A percentile compares a stretch with the other conserved stretches of the same genome.
Evolutionary conservation across 1,284 basidiomycete species (phyloP).

Genomic region (Coniophora puteana): DNA sequence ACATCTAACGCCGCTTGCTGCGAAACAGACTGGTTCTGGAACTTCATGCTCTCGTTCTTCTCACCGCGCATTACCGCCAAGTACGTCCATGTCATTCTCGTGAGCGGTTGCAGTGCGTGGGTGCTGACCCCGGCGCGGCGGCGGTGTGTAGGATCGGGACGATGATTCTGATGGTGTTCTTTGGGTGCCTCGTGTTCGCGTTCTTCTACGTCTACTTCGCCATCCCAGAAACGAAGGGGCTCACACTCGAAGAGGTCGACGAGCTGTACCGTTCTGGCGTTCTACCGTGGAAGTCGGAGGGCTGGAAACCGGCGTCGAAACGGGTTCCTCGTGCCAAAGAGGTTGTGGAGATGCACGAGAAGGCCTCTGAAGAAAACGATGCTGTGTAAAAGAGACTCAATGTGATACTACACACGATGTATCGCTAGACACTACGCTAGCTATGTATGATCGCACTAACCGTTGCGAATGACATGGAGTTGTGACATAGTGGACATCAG

Average conservation of each 20-base stretch:
- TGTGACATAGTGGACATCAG: too few species aligned
- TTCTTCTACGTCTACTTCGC: constrained; percentile 47
- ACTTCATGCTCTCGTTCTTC: constrained; percentile 59
- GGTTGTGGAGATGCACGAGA: constrained; percentile 13
- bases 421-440: too few species aligned
- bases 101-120: neutral
- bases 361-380: constrained; percentile 20
- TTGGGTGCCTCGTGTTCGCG: constrained; percentile 71
- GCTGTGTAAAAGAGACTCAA: too few species aligned
- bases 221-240: constrained; percentile 25
- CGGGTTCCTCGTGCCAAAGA: constrained; percentile 11
- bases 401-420: too few species aligned
- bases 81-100: constrained; percentile 9
- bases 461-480: too few species aligned
- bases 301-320: constrained; percentile 23
- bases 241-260: constrained; percentile 29
- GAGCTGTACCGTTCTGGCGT: constrained; percentile 25
- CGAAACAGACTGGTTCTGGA: constrained; percentile 53
- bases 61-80: constrained; percentile 46
- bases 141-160: constrained; percentile 54
- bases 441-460: too few species aligned
- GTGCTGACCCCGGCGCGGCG: neutral
- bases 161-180: constrained; percentile 73
- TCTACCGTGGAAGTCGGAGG: constrained; percentile 18
- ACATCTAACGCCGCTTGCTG: too few species aligned